Conservation (phyloP, 2,329 filamentous ascomycete species). For the Neonectria punicea region DNA sequence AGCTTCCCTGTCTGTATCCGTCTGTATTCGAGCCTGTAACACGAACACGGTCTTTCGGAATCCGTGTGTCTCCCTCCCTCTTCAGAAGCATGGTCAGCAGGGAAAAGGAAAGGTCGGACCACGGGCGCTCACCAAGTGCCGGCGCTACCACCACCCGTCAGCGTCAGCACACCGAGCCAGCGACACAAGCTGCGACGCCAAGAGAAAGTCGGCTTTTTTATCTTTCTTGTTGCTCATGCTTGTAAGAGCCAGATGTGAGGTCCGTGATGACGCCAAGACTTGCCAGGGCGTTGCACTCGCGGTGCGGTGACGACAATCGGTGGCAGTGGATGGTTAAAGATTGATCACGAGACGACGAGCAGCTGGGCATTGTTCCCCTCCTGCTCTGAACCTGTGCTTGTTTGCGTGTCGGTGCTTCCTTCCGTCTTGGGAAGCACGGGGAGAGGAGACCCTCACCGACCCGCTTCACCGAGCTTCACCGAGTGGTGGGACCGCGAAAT, state of each 20-base stretch:
- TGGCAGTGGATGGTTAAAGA: neutral
- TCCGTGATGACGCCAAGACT: neutral
- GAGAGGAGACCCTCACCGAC: neutral
- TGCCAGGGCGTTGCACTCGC: neutral
- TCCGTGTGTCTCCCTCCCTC: neutral
- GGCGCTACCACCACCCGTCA: neutral
- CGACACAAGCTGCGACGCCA: neutral
- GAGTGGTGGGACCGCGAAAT: conserved; percentile 3
- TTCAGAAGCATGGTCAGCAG: neutral
- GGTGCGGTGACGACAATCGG: neutral
- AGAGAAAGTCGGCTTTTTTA: neutral
- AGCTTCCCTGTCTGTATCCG: neutral
- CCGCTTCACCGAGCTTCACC: conserved; percentile 13
- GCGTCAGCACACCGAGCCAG: neutral
- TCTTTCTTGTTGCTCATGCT: neutral
- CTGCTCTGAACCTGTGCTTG: neutral
- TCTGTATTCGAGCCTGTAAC: too few species aligned
- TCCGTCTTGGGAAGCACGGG: too few species aligned
- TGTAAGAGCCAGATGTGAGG: neutral
- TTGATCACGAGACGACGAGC: neutral
- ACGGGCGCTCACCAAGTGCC: neutral
- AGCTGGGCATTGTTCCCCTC: neutral
- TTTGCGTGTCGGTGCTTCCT: neutral
- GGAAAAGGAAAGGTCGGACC: neutral
- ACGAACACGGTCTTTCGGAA: neutral